A percentile compares a stretch with the other conserved stretches of the same genome.
Evolutionary conservation across 140 eudicot species (phyloP).

Genomic region (Anethum foeniculum): DNA sequence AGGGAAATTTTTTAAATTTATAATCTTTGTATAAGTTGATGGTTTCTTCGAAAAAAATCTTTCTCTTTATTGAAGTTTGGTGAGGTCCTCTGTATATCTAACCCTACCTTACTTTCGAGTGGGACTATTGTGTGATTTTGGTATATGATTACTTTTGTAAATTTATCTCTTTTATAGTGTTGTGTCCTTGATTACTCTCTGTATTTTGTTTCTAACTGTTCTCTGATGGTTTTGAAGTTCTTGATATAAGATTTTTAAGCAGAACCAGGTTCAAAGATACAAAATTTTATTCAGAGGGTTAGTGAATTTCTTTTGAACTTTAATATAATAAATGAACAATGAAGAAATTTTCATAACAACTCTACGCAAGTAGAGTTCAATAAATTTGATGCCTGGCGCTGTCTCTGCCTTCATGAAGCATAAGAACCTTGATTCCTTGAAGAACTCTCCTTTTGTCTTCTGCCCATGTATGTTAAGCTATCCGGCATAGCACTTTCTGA

Average conservation of each 20-base stretch:
- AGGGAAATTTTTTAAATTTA: no score
- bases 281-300: neutral
- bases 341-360: conserved; percentile 13
- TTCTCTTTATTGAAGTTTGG: neutral
- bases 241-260: neutral
- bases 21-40: no score
- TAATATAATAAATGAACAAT: neutral
- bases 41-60: no score
- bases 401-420: neutral
- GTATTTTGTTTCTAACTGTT: neutral
- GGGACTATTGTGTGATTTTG: neutral
- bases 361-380: conserved; percentile 14
- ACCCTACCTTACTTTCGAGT: neutral
- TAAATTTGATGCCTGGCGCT: conserved; percentile 10
- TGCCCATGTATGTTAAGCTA: neutral
- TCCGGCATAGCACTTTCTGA: neutral
- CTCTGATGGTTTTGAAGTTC: neutral
- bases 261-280: neutral
- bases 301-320: neutral
- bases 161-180: neutral
- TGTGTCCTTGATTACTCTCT: neutral
- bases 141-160: neutral
- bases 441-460: neutral
- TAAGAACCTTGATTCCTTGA: neutral
- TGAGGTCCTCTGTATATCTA: neutral